Evolutionary conservation across 306 rosid genomes (phyloP), one percentile per base, ranked within the genome.

Genomic region (Hippophae tibetana): DNA sequence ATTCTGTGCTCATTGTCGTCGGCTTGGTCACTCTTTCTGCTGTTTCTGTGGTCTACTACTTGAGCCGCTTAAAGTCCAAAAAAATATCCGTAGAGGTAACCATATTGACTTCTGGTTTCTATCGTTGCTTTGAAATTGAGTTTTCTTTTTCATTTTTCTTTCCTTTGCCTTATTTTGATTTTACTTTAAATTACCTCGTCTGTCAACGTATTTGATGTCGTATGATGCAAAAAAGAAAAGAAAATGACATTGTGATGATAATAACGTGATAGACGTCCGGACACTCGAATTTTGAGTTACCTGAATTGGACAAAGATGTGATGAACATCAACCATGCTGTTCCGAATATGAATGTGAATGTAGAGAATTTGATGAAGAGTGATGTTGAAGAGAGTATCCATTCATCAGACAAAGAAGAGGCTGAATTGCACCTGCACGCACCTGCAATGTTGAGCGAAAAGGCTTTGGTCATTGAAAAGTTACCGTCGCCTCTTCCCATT

Each of bases 11-110:
- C 59, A 69, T 83, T 65, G 66, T 80, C 13, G 78, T 85, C 65
- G 75, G 85, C 51, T 68, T 75, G 1, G 81, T 85, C 13, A 85
- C 95, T 50, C 50, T 90, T 55, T 83, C 99, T 43, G 96, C 88
- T 3, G 81, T 79, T 61, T 87, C 95, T 3, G 58, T 73, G 6
- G 57, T 84, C 42, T 81, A 75, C 38, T 31, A 31, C 72, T 80
- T 73, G 74, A 75, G 72, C 57, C 76, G 52, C 66, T 68, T 46
- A 53, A 77, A 56, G 63, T 60, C 71, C 53, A 85, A 75, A 73
- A 82, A 74, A 65, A 58, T 65, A 53, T 60, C 56, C 18, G 66
- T 74, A 61, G 70, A 84, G 90, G 95, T 82, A 40, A 18, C 45
- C 38, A 31, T 31, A 31, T 62, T 47, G 1, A 14, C 11, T 3